Percentiles rank a stretch among this genome's conserved stretches.
Conservation (phyloP, 768 basidiomycete species). For the Hygrophorus russula region DNA sequence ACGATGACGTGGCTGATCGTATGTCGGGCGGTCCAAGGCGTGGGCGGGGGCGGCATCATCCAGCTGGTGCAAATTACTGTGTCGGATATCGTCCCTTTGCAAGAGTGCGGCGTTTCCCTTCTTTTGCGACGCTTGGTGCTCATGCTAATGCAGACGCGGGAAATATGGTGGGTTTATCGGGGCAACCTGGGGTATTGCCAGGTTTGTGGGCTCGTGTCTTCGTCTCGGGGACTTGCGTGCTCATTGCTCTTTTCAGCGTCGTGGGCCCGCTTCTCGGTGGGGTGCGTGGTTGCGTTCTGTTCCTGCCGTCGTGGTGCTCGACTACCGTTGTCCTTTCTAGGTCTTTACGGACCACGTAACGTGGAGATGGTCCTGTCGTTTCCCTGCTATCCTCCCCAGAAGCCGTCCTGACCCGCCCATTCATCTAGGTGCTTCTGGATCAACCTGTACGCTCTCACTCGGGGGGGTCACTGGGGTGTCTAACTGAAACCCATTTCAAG, state of each 20-base stretch:
- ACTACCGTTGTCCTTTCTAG: slow-evolving; percentile 21
- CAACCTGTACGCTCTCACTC: slow-evolving; percentile 38
- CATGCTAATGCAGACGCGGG: slow-evolving; percentile 41
- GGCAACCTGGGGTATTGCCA: slow-evolving; percentile 74
- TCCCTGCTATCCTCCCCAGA: not conserved
- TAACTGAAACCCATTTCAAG: slow-evolving; percentile 21
- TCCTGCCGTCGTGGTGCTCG: slow-evolving; percentile 3
- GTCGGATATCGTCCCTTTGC: slow-evolving; percentile 72
- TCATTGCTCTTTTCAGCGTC: slow-evolving; percentile 27
- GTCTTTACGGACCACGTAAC: slow-evolving; percentile 62
- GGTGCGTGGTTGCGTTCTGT: slow-evolving; percentile 21
- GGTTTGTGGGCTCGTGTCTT: slow-evolving; percentile 11
- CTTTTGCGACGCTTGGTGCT: not conserved
- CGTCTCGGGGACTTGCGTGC: not conserved
- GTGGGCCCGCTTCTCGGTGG: slow-evolving; percentile 77
- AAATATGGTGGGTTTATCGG: slow-evolving; percentile 66
- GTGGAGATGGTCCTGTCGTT: slow-evolving; percentile 56
- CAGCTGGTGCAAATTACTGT: slow-evolving; percentile 71
- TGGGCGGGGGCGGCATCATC: slow-evolving; percentile 74
- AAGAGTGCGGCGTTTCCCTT: slow-evolving; percentile 40
- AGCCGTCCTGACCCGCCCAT: not conserved
- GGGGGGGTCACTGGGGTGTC: not conserved
- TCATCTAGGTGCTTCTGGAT: slow-evolving; percentile 61
- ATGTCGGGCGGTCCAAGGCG: slow-evolving; percentile 70
- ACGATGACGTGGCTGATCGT: slow-evolving; percentile 70